Conservation (phyloP, 352 stramenopile species). For the Phytopythium vexans region DNA sequence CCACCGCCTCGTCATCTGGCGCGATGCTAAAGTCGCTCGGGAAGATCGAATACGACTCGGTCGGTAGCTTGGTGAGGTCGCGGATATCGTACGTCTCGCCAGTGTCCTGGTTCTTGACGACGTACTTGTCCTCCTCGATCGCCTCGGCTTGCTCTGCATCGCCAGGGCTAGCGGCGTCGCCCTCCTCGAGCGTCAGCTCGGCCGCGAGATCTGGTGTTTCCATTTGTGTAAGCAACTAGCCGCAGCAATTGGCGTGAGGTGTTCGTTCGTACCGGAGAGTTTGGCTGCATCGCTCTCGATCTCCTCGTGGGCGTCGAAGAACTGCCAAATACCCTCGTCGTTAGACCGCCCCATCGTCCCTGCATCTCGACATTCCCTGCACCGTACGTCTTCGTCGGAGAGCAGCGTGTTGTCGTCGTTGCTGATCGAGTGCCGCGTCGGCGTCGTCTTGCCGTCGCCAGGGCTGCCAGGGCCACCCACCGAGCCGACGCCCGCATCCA, state of each 20-base stretch:
- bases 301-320: constrained; percentile 68
- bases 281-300: constrained; percentile 30
- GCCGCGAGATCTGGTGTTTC: background rate
- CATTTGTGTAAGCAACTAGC: background rate
- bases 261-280: constrained; percentile 4
- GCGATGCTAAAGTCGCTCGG: constrained; percentile 57
- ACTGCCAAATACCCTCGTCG: constrained; percentile 23
- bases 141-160: constrained; percentile 14
- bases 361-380: background rate
- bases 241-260: constrained; percentile 7
- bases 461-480: too few relatives aligned
- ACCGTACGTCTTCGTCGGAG: constrained; percentile 60
- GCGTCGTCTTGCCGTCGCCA: too few relatives aligned
- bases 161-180: constrained; percentile 4
- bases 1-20: constrained; percentile 33
- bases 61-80: constrained; percentile 47
- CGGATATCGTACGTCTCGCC: constrained; percentile 79
- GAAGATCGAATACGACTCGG: constrained; percentile 75
- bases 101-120: constrained; percentile 82
- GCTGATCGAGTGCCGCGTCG: constrained; percentile 6
- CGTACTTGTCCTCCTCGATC: constrained; percentile 56
- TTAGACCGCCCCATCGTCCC: background rate
- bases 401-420: constrained; percentile 51
- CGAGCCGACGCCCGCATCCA: too few relatives aligned
- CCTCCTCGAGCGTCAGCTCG: constrained; percentile 8